Evolutionary conservation across 495 filamentous ascomycete species (phyloP).

Genomic region (Neurospora sp.): DNA sequence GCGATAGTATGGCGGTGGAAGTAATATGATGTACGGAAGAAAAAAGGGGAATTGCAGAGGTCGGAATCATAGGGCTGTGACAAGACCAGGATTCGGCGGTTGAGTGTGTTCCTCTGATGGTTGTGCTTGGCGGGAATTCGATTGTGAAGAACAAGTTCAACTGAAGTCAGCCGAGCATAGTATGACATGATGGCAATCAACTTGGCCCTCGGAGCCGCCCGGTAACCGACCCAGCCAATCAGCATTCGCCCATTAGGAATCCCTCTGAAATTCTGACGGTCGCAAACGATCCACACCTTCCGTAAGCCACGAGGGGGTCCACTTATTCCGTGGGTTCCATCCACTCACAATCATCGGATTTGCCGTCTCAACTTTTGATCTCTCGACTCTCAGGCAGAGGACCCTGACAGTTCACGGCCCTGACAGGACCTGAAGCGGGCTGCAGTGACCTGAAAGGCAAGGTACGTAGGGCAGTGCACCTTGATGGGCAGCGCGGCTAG

Average conservation of each 20-base stretch:
- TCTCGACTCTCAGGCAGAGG: neutral
- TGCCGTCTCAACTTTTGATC: neutral
- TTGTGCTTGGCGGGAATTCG: neutral
- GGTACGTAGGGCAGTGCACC: neutral
- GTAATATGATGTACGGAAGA: neutral
- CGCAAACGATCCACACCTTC: neutral
- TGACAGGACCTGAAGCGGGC: neutral
- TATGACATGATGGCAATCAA: slow-evolving; percentile 30
- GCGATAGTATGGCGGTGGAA: neutral
- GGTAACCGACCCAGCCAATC: slow-evolving; percentile 33
- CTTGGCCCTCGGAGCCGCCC: slow-evolving; percentile 13
- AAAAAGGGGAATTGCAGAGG: neutral
- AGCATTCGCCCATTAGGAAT: slow-evolving; percentile 22
- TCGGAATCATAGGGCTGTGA: neutral
- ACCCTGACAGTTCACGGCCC: neutral
- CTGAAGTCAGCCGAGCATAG: slow-evolving; percentile 10
- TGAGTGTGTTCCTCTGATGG: neutral
- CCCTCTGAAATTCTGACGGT: neutral
- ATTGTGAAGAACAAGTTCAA: neutral
- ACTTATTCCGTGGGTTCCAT: neutral
- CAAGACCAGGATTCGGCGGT: neutral
- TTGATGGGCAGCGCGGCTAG: neutral
- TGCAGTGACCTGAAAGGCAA: neutral
- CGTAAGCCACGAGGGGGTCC: neutral
- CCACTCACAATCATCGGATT: neutral